phyloP scores from a whole-genome alignment of 176 grass and related monocot genomes.

The Ampelocalamus luodianensis region DNA sequence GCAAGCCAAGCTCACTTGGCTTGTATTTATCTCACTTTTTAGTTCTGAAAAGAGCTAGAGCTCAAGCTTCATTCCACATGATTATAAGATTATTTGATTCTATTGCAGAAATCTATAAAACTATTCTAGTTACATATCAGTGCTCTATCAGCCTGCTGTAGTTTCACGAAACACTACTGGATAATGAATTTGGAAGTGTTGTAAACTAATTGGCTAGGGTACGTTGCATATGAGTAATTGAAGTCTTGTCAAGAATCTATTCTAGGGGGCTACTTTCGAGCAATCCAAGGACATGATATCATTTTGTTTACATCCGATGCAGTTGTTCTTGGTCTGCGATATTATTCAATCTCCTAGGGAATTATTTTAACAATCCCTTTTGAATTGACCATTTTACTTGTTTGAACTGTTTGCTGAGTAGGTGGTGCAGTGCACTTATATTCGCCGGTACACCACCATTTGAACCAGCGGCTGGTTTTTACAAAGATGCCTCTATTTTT shows the following conservation, averaged over 20 bases:
- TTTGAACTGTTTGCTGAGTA: conserved; percentile 5
- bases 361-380: conserved; percentile 11
- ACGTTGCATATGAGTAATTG: conserved; percentile 10
- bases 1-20: not conserved
- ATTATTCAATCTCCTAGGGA: not conserved
- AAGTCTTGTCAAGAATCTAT: not conserved
- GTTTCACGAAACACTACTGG: conserved; percentile 5
- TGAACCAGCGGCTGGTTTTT: not conserved
- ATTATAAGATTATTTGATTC: conserved; percentile 21
- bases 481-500: not conserved
- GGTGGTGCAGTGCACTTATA: conserved; percentile 18
- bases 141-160: not conserved
- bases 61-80: conserved; percentile 4
- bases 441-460: not conserved
- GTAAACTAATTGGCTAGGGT: not conserved
- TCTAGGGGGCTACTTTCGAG: not conserved
- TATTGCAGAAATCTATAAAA: not conserved
- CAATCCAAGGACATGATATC: conserved; percentile 6
- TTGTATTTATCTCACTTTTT: not conserved
- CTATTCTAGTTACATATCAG: not conserved
- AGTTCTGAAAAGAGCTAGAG: not conserved
- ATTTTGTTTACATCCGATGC: conserved; percentile 16
- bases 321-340: not conserved
- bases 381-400: not conserved
- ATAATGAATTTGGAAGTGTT: not conserved